Base-by-base conservation (phyloP, 768 basidiomycete genomes). In the Myochromella boudieri region DNA sequence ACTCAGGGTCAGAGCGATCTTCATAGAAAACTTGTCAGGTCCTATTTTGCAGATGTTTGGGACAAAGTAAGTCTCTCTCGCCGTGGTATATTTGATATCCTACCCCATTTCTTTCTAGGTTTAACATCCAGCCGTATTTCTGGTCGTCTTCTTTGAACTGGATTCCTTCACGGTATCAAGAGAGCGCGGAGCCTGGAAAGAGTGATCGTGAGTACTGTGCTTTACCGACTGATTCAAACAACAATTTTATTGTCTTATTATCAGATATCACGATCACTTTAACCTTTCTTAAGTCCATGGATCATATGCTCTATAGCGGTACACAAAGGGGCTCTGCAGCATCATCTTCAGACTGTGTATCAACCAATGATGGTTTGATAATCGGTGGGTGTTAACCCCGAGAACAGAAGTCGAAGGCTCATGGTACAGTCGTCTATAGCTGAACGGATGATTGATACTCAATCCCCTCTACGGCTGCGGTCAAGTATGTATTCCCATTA, bases 111-210 rank as follows among this genome's bases (percentile, higher is more conserved):
- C n/a, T n/a, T 28, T 24, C 3, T 21, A 77, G 81, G 57, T 81
- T 75, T 54, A 68, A 72, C 28, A 74, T 84, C 37, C 82, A 85
- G 52, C 83, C 83, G 0, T 85, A 84, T 59, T 85, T 81, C 62
- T 85, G 78, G 53, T 81, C 81, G 0, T 83, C 82, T 0, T 80
- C 81, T 11, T 52, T 82, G 2, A 82, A 80, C 49, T 83, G 81
- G 81, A 85, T 84, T 51, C 84, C 84, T 2, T 80, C 81, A 1
- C 75, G 82, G 43, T 85, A 77, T 42, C 76, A 81, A 51, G 82
- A 83, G 53, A 74, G 70, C 40, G 46, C 72, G 0, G 27, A 53
- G 4, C 56, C 58, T 14, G 61, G 63, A 5, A 27, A 64, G 37
- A 74, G 79, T 53, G 82, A 84, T 62, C 82, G 80, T 84, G 53